Percentiles rank a stretch among this genome's conserved stretches.
Evolutionary conservation across 2,329 filamentous ascomycete species (phyloP).

Genomic region (Didymella exigua): DNA sequence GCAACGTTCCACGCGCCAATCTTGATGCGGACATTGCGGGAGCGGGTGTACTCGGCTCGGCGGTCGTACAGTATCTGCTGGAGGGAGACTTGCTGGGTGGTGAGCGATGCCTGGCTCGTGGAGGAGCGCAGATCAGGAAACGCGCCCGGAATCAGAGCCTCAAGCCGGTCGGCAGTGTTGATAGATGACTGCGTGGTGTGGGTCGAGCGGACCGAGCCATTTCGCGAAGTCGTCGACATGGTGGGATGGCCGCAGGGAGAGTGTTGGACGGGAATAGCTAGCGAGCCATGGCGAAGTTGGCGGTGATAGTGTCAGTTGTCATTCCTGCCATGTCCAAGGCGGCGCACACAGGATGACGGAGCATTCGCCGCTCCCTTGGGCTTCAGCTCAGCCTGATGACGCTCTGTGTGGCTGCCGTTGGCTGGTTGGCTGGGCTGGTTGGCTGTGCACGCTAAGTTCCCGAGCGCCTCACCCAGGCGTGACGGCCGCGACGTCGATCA

Average conservation of each 20-base stretch:
- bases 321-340: background rate
- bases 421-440: no score
- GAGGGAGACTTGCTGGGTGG: slow-evolving; percentile 54
- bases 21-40: slow-evolving; percentile 79
- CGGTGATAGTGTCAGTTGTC: background rate
- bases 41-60: slow-evolving; percentile 77
- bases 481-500: slow-evolving; percentile 2
- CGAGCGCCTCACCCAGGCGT: background rate
- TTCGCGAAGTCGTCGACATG: slow-evolving; percentile 32
- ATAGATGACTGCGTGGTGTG: slow-evolving; percentile 13
- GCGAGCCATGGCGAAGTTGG: slow-evolving; percentile 7
- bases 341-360: slow-evolving; percentile 12
- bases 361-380: no score
- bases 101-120: slow-evolving; percentile 33
- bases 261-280: background rate
- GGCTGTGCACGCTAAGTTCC: slow-evolving; percentile 1
- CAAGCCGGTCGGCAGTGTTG: slow-evolving; percentile 33
- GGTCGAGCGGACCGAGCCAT: slow-evolving; percentile 33
- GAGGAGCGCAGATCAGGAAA: slow-evolving; percentile 48
- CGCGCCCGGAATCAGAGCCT: slow-evolving; percentile 57
- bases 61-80: slow-evolving; percentile 70
- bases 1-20: slow-evolving; percentile 97
- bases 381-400: no score
- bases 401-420: slow-evolving; percentile 13
- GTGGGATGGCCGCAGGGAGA: slow-evolving; percentile 20